Evolutionary conservation across 306 rosid species (phyloP).

Genomic region (Glycyrrhiza uralensis): DNA sequence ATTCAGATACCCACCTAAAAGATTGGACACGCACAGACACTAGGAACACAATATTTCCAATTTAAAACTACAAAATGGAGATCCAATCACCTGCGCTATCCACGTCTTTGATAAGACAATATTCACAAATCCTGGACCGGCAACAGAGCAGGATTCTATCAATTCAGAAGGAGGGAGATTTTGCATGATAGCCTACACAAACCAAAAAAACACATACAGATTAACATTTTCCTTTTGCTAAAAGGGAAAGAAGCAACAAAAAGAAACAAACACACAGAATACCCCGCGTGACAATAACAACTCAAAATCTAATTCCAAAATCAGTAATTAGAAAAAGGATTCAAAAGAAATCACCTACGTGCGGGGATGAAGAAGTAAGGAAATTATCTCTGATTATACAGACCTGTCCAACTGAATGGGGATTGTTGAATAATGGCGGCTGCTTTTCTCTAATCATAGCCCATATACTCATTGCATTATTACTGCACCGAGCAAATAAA

Average conservation of each 20-base stretch:
- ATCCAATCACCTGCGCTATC: conserved; percentile 59
- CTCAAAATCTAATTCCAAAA: background rate
- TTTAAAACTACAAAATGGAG: background rate
- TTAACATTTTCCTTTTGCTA: no score
- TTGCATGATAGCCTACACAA: conserved; percentile 55
- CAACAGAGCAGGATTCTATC: conserved; percentile 43
- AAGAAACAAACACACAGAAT: no score
- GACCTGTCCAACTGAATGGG: conserved; percentile 72
- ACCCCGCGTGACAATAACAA: background rate
- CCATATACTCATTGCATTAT: conserved; percentile 79
- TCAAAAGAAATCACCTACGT: background rate
- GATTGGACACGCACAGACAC: background rate
- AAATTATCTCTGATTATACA: conserved; percentile 2
- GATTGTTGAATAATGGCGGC: conserved; percentile 46
- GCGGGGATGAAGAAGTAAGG: background rate
- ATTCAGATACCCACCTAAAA: background rate
- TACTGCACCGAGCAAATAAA: conserved; percentile 39
- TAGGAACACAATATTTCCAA: background rate
- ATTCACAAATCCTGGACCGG: conserved; percentile 52
- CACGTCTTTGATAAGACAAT: conserved; percentile 51
- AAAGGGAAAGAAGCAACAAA: no score
- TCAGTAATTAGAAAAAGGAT: background rate
- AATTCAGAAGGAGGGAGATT: conserved; percentile 68
- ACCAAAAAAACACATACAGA: background rate
- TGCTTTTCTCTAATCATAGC: conserved; percentile 63